phyloP scores from a whole-genome alignment of 2,329 filamentous ascomycete genomes.

The Phaeosphaeria sp. region DNA sequence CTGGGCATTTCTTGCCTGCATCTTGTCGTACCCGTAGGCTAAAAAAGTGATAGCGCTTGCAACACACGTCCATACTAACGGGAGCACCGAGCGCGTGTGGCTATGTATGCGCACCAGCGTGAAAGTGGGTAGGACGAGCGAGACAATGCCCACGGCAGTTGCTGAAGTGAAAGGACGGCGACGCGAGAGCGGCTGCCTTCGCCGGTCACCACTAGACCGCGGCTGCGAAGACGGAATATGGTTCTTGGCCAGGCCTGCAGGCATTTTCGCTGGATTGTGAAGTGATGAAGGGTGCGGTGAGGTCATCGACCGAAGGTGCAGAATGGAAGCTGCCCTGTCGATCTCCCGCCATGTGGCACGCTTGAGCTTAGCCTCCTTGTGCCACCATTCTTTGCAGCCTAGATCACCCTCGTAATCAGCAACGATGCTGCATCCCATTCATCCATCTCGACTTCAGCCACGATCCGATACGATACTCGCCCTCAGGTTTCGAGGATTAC shows the following conservation, averaged over 20 bases:
- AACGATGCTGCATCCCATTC: background rate
- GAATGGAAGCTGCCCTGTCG: background rate
- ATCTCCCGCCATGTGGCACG: background rate
- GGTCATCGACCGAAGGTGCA: background rate
- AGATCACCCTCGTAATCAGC: background rate
- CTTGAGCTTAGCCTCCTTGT: background rate
- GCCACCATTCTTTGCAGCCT: background rate
- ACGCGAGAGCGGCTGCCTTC: conserved; percentile 18
- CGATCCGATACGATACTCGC: background rate
- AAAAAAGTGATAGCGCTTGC: conserved; percentile 37
- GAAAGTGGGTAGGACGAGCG: conserved; percentile 63
- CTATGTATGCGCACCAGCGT: conserved; percentile 50
- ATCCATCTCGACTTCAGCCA: background rate
- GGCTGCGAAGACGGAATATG: background rate
- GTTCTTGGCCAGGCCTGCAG: background rate
- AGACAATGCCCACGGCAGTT: conserved; percentile 28
- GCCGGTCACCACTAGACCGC: background rate
- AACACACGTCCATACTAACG: conserved; percentile 21
- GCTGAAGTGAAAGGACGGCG: conserved; percentile 34
- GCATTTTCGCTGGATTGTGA: conserved; percentile 2
- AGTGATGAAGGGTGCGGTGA: background rate
- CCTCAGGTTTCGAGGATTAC: background rate
- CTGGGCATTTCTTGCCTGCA: conserved; percentile 38
- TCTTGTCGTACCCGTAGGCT: conserved; percentile 45
- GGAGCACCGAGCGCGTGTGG: conserved; percentile 18